Percentiles rank a stretch among this genome's conserved stretches.
phyloP scores from a whole-genome alignment of 1,284 basidiomycete genomes.

The Leccinum subfulvum region DNA sequence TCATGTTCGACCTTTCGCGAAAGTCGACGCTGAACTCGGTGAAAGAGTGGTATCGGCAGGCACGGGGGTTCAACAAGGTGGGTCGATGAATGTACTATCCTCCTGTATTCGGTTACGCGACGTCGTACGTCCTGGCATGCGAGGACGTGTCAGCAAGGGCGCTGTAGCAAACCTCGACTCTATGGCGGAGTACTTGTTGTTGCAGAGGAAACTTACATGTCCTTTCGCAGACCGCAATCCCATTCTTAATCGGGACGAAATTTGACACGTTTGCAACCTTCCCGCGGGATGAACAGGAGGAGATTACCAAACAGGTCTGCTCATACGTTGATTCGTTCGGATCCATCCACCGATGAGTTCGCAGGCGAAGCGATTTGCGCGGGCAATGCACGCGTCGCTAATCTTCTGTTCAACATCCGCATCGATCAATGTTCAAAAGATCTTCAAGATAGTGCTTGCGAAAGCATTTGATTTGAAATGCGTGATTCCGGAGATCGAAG shows the following conservation, averaged over 20 bases:
- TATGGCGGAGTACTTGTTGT: constrained; percentile 9
- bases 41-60: constrained; percentile 99
- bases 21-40: constrained; percentile 97
- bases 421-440: constrained; percentile 99
- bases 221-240: constrained; percentile 79
- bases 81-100: constrained; percentile 23
- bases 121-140: background rate
- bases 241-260: constrained; percentile 96
- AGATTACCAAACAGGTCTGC: constrained; percentile 91
- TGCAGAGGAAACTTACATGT: constrained; percentile 17
- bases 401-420: constrained; percentile 98
- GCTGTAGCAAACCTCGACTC: background rate
- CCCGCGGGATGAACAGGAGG: constrained; percentile 95
- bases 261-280: constrained; percentile 97
- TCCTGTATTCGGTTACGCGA: background rate
- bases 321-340: constrained; percentile 9
- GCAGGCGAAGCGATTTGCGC: constrained; percentile 91
- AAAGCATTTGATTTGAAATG: constrained; percentile 92
- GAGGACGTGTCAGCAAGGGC: background rate
- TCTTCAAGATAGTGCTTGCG: constrained; percentile 94
- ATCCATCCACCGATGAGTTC: constrained; percentile 15
- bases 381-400: constrained; percentile 97
- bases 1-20: constrained; percentile 98
- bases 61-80: constrained; percentile 97
- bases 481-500: constrained; percentile 95